Percentiles rank a stretch among this genome's conserved stretches.
These are phyloP conservation scores for Pharnaceum exiguum DNA, from an alignment of 148 eudicot genomes.

Conservation along the genomic window DNA sequence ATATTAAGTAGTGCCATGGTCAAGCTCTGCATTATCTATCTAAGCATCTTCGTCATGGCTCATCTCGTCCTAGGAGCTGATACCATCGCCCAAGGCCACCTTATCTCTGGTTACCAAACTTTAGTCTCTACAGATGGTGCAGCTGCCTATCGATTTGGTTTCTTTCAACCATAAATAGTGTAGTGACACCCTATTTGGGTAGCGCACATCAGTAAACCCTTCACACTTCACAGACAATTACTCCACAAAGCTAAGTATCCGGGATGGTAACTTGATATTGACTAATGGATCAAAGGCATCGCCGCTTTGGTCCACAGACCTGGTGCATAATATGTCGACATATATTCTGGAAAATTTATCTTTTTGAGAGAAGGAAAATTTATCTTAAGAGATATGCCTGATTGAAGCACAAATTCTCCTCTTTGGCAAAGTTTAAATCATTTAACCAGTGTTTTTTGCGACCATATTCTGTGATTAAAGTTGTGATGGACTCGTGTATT, in stretches of 20 bases:
- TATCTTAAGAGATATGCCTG: too few relatives aligned
- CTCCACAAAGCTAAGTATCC: slow-evolving; percentile 31
- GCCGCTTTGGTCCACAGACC: slow-evolving; percentile 42
- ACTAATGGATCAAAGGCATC: slow-evolving; percentile 17
- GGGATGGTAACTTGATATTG: slow-evolving; percentile 43
- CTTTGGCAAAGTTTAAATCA: too few relatives aligned
- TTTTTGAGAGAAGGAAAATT: too few relatives aligned
- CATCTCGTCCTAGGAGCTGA: slow-evolving; percentile 27
- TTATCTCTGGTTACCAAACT: slow-evolving; percentile 42
- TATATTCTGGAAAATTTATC: too few relatives aligned
- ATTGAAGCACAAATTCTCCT: too few relatives aligned
- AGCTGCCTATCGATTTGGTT: slow-evolving; percentile 37
- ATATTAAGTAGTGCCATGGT: background rate
- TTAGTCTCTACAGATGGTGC: slow-evolving; percentile 31
- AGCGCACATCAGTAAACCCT: slow-evolving; percentile 46
- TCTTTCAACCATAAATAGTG: slow-evolving; percentile 31
- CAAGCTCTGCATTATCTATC: slow-evolving; percentile 1
- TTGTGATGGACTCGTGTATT: too few relatives aligned
- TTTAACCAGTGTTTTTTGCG: too few relatives aligned
- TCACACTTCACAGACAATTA: slow-evolving; percentile 25
- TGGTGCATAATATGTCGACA: too few relatives aligned
- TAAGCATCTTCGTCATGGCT: slow-evolving; percentile 2
- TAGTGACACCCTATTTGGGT: slow-evolving; percentile 67
- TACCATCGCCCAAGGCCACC: slow-evolving; percentile 28
- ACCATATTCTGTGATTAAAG: too few relatives aligned